Conservation (phyloP, 331 rosid species). For the Telfairia occidentalis region DNA sequence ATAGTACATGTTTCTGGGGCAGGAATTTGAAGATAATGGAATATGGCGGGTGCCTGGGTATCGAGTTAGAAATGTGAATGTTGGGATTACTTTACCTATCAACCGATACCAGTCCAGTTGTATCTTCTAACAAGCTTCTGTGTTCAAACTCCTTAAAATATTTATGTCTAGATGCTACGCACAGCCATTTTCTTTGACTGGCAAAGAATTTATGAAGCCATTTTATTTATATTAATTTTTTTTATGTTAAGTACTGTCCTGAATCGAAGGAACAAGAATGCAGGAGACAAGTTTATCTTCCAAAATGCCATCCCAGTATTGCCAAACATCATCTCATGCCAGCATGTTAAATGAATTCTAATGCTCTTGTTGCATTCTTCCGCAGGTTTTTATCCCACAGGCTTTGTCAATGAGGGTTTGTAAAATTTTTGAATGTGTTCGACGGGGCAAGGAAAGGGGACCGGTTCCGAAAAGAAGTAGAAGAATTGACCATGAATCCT, state of each 20-base stretch:
- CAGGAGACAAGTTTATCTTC: neutral
- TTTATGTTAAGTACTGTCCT: neutral
- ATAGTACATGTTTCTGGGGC: neutral
- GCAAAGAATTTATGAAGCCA: neutral
- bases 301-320: neutral
- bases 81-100: neutral
- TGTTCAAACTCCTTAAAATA: neutral
- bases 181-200: neutral
- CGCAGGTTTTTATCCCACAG: conserved; percentile 24
- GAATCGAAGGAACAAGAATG: neutral
- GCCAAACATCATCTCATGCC: neutral
- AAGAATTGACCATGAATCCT: conserved; percentile 11
- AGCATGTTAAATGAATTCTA: neutral
- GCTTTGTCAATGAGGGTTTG: conserved; percentile 12
- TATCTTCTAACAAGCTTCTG: neutral
- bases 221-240: neutral
- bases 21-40: neutral
- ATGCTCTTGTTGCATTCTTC: neutral
- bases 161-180: neutral
- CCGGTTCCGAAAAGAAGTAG: conserved; percentile 13
- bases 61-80: neutral
- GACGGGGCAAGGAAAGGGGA: conserved; percentile 8
- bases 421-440: conserved; percentile 19
- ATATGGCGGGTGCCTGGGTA: neutral
- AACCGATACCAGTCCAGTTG: neutral